Percentiles rank a stretch among this genome's conserved stretches.
Conservation (phyloP, 305 asterid species). For the Euphrasia arctica region DNA sequence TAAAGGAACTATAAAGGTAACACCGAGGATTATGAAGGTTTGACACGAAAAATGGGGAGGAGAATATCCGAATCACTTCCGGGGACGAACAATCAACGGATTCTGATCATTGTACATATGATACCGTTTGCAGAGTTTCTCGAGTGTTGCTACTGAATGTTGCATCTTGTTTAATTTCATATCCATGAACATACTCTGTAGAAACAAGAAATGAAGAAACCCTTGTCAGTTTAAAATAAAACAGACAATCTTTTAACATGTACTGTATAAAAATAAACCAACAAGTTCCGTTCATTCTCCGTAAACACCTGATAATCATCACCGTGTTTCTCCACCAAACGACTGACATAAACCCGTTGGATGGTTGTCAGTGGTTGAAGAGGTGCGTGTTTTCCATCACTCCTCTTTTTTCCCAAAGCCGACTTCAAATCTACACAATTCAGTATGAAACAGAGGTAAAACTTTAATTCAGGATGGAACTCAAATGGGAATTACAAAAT, state of each 20-base stretch:
- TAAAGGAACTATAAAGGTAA: neutral
- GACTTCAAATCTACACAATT: conserved; percentile 60
- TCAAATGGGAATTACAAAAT: too few species aligned
- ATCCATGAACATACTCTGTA: conserved; percentile 96
- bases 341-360: conserved; percentile 60
- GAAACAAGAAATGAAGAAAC: conserved; percentile 28
- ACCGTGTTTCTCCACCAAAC: conserved; percentile 69
- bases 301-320: conserved; percentile 73
- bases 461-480: neutral
- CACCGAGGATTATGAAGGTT: neutral
- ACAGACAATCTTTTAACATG: neutral
- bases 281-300: conserved; percentile 1
- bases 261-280: neutral
- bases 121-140: conserved; percentile 81
- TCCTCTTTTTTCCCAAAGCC: conserved; percentile 79
- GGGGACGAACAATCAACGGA: conserved; percentile 52
- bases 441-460: conserved; percentile 22
- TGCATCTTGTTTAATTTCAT: conserved; percentile 82
- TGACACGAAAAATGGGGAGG: neutral
- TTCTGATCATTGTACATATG: conserved; percentile 53
- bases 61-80: conserved; percentile 13
- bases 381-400: conserved; percentile 57
- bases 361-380: conserved; percentile 77
- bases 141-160: conserved; percentile 79
- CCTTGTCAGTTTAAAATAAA: conserved; percentile 9